phyloP scores from a whole-genome alignment of 2,329 filamentous ascomycete species.

The Emmonsiellopsis sp. region DNA sequence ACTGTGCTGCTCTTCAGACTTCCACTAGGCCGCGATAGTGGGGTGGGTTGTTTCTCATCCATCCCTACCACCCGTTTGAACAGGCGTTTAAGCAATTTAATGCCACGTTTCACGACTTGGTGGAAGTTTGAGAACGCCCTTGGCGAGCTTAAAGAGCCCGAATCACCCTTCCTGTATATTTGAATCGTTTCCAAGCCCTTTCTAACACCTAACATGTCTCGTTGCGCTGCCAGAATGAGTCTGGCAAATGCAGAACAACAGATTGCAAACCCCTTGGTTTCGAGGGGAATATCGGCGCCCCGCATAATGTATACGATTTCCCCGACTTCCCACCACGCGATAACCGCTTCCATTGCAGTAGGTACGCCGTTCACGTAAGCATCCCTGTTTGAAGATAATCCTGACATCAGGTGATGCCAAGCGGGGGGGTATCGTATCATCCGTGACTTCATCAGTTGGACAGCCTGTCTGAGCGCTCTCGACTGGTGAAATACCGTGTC shows the following conservation, averaged over 20 bases:
- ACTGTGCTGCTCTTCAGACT: neutral
- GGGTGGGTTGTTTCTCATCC: slow-evolving; percentile 7
- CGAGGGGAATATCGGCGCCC: slow-evolving; percentile 19
- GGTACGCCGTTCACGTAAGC: neutral
- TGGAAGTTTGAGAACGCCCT: slow-evolving; percentile 13
- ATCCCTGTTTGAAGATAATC: slow-evolving; percentile 11
- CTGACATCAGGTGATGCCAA: slow-evolving; percentile 29
- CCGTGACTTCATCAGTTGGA: slow-evolving; percentile 23
- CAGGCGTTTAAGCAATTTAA: slow-evolving; percentile 23
- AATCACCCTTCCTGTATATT: slow-evolving; percentile 10
- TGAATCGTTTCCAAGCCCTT: slow-evolving; percentile 16
- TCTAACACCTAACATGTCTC: slow-evolving; percentile 17
- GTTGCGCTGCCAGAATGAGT: slow-evolving; percentile 24
- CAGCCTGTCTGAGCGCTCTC: slow-evolving; percentile 26
- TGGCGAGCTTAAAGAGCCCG: neutral
- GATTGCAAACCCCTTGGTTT: slow-evolving; percentile 24
- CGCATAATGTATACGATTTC: slow-evolving; percentile 27
- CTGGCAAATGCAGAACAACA: slow-evolving; percentile 27
- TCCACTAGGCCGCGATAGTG: neutral
- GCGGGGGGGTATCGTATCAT: slow-evolving; percentile 21
- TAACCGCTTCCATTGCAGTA: slow-evolving; percentile 19
- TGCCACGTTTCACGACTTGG: slow-evolving; percentile 21
- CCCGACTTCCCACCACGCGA: slow-evolving; percentile 29
- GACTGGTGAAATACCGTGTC: slow-evolving; percentile 14
- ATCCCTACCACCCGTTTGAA: slow-evolving; percentile 28